A percentile compares a stretch with the other conserved stretches of the same genome.
Evolutionary conservation across 2,329 filamentous ascomycete genomes (phyloP).

Genomic region (Pestalotiopsis sp.): DNA sequence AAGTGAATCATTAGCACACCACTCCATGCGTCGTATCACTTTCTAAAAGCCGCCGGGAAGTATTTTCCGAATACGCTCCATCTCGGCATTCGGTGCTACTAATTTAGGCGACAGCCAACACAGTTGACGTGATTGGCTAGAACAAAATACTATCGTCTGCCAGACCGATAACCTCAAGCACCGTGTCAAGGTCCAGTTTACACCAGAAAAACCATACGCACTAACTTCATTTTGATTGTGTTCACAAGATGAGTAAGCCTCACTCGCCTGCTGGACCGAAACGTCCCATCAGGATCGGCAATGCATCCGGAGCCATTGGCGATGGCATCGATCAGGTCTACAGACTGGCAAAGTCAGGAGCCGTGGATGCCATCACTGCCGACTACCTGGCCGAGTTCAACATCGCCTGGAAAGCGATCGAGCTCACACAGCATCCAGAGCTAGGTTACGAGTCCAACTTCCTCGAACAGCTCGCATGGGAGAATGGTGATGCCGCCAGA

Average conservation of each 20-base stretch:
- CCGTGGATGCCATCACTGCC: constrained; percentile 23
- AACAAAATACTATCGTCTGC: not conserved
- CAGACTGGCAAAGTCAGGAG: constrained; percentile 31
- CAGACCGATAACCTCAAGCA: not conserved
- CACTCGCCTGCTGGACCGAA: not conserved
- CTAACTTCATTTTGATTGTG: not conserved
- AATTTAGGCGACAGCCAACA: not conserved
- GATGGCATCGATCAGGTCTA: constrained; percentile 38
- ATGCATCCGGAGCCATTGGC: constrained; percentile 36
- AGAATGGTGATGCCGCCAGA: constrained; percentile 17
- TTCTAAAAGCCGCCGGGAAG: not conserved
- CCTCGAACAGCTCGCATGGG: constrained; percentile 30
- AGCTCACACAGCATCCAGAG: constrained; percentile 27
- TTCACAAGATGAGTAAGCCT: not conserved
- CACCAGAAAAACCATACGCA: not conserved
- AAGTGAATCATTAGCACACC: constrained; percentile 1
- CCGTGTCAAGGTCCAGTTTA: not conserved
- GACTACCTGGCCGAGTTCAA: constrained; percentile 32
- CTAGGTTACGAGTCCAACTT: constrained; percentile 34
- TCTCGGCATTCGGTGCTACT: not conserved
- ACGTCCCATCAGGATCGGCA: constrained; percentile 38
- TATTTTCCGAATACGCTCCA: not conserved
- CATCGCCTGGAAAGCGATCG: constrained; percentile 34
- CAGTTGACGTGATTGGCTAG: not conserved
- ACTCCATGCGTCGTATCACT: not conserved